Base-by-base conservation (phyloP, 768 basidiomycete genomes). In the Cyclocybe aegerita region DNA sequence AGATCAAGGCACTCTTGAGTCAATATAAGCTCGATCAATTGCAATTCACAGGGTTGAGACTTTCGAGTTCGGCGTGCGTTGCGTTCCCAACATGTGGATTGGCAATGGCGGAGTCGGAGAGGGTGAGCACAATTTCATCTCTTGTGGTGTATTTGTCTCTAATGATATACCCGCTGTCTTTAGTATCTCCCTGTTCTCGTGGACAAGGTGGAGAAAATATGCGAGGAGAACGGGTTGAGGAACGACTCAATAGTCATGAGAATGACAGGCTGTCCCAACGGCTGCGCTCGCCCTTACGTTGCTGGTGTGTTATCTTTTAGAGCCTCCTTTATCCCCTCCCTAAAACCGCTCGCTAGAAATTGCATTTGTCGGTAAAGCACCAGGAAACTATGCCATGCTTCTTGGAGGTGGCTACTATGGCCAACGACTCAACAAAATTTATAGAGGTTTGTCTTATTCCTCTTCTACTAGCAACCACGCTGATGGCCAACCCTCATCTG, bases 231-330 rank as follows among this genome's bases (percentile, higher is more conserved):
- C 59, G 96, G 96, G 14, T 75, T 98, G 37, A 79, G 96, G 40
- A 87, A 97, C 65, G 96, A 99, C 69, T 85, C 89, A 2, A 96
- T 98, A 57, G 84, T 98, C 53, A 98, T 99, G 96, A 83, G 96
- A 46, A 98, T 98, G 95, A 98, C 95, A 11, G 96, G 96, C 43
- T 98, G 95, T 59, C 92, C 92, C 2, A 94, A 93, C 60, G 93
- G 92, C 34, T 94, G 94, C 65, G 91, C 95, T 2, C 80, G 95
- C 51, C 96, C 93, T 34, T 98, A 96, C 68, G 74, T 95, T 39
- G 96, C 91, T 42, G 89, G 89, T 86, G 39, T 8, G 83, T 63
- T 38, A 32, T 34, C 31, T 17, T 51, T 46, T 33, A 34, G 12
- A 41, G 43, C 39, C 35, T n/a, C 14, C 45, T 29, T 29, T 39